A percentile compares a stretch with the other conserved stretches of the same genome.
These are phyloP conservation scores for Inosperma sp. DNA, from an alignment of 768 basidiomycete genomes.

Conservation along the genomic window DNA sequence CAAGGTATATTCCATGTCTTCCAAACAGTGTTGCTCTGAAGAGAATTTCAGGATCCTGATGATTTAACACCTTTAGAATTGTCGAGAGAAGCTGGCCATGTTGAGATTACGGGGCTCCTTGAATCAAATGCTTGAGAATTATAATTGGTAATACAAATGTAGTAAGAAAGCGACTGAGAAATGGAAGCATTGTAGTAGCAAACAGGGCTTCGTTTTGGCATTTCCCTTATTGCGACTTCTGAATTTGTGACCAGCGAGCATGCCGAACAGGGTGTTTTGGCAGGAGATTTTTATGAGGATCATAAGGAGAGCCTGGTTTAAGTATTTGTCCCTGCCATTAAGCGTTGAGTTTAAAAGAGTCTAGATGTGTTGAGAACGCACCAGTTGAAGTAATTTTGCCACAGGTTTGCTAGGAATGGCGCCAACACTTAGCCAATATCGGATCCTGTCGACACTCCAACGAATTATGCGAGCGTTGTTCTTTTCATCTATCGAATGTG, in stretches of 20 bases:
- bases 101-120: constrained; percentile 44
- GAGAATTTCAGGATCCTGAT: constrained; percentile 55
- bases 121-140: constrained; percentile 14
- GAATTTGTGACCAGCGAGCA: background rate
- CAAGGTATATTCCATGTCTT: constrained; percentile 44
- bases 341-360: background rate
- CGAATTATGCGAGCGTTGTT: constrained; percentile 70
- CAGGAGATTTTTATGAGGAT: constrained; percentile 29
- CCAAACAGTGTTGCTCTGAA: background rate
- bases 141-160: background rate
- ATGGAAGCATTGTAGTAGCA: too few species aligned
- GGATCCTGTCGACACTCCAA: constrained; percentile 90
- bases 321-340: constrained; percentile 55
- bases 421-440: constrained; percentile 83
- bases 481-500: constrained; percentile 47
- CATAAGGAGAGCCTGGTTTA: constrained; percentile 52
- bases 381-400: constrained; percentile 72
- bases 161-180: background rate
- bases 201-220: background rate
- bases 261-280: constrained; percentile 21
- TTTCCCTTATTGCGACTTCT: background rate
- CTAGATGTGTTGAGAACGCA: constrained; percentile 36
- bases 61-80: constrained; percentile 57
- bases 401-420: constrained; percentile 79
- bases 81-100: constrained; percentile 54